Evolutionary conservation across 192 early-diverging fungal species (phyloP).

Genomic region (Coemansia sp.): DNA sequence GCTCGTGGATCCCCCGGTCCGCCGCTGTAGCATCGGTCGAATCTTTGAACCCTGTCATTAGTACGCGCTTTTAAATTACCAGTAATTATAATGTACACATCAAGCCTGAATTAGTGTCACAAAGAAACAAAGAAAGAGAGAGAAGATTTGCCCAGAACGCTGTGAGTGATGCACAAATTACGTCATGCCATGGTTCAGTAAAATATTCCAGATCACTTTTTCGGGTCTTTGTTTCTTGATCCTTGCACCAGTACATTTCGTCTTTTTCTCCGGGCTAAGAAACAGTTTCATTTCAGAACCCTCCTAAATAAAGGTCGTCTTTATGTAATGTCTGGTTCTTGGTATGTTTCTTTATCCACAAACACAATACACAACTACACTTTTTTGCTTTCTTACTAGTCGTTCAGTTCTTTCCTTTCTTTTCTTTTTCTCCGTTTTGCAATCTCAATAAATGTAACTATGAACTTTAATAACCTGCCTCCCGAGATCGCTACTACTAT

Average conservation of each 20-base stretch:
- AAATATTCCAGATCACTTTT: too few species aligned
- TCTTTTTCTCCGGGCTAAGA: too few species aligned
- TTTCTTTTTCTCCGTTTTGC: not conserved
- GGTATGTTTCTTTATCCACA: too few species aligned
- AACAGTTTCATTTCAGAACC: too few species aligned
- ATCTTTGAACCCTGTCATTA: not conserved
- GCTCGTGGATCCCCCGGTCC: not conserved
- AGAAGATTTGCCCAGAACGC: not conserved
- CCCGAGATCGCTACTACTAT: not conserved
- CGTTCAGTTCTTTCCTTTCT: not conserved
- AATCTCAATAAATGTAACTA: not conserved
- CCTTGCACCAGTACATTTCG: not conserved
- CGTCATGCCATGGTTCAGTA: not conserved
- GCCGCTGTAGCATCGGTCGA: not conserved
- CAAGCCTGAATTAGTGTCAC: not conserved
- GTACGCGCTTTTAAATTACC: not conserved
- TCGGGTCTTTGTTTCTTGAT: not conserved
- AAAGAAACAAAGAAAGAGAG: not conserved
- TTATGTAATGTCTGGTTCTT: too few species aligned
- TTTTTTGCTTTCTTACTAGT: too few species aligned
- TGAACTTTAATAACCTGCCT: not conserved
- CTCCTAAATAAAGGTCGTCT: too few species aligned
- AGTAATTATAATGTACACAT: not conserved
- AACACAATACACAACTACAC: too few species aligned
- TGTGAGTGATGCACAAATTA: not conserved